Evolutionary conservation across 202 grass and related monocot genomes (phyloP).

Genomic region (Hordeum pubiflorum): DNA sequence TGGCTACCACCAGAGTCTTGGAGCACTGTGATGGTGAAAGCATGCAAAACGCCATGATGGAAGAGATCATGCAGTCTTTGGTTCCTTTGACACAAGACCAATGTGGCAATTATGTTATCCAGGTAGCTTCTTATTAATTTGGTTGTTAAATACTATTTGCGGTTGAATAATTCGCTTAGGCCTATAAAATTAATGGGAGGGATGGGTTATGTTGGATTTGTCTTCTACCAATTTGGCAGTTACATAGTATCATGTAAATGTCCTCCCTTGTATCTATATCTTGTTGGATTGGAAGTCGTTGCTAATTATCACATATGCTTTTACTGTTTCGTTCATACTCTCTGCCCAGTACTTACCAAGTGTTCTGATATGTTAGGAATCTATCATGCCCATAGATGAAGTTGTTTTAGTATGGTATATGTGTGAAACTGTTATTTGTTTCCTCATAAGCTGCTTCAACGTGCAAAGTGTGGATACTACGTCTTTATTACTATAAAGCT

Average conservation of each 20-base stretch:
- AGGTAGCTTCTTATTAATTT: conserved; percentile 40
- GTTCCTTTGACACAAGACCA: conserved; percentile 76
- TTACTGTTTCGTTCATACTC: neutral
- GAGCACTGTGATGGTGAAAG: conserved; percentile 74
- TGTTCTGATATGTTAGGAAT: neutral
- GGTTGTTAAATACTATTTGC: neutral
- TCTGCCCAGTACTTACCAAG: neutral
- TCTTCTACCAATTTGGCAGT: neutral
- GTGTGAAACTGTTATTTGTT: neutral
- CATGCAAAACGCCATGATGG: conserved; percentile 83
- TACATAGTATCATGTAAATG: neutral
- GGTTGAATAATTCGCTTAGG: neutral
- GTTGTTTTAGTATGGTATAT: neutral
- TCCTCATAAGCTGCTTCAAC: neutral
- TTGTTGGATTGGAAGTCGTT: neutral
- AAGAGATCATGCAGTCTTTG: conserved; percentile 70
- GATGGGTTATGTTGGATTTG: neutral
- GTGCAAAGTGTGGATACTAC: neutral
- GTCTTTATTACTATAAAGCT: neutral
- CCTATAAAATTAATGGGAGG: neutral
- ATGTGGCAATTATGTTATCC: conserved; percentile 93
- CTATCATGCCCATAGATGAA: neutral
- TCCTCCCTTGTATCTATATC: neutral
- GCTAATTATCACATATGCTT: neutral
- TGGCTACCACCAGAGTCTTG: conserved; percentile 53